Evolutionary conservation across 345 rosid genomes (phyloP).

Genomic region (Litchi chinensis): DNA sequence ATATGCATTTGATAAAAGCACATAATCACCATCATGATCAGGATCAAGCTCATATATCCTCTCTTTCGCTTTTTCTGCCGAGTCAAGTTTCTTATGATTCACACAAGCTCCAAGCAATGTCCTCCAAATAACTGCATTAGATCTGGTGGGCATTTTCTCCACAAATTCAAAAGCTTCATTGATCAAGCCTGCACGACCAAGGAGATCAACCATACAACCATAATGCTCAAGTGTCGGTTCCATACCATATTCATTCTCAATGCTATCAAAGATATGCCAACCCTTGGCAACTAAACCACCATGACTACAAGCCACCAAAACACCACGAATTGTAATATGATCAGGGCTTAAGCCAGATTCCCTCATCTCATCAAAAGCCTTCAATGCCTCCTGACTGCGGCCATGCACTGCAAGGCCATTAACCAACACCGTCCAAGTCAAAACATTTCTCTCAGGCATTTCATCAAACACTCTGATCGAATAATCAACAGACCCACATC

Average conservation of each 20-base stretch:
- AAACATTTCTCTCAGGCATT: slow-evolving; percentile 44
- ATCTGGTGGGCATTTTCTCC: slow-evolving; percentile 39
- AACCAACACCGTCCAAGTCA: slow-evolving; percentile 50
- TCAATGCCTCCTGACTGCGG: slow-evolving; percentile 33
- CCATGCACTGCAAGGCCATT: slow-evolving; percentile 60
- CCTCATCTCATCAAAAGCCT: slow-evolving; percentile 40
- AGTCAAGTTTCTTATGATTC: slow-evolving; percentile 36
- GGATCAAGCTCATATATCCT: slow-evolving; percentile 46
- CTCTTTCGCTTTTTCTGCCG: slow-evolving; percentile 44
- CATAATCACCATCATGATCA: slow-evolving; percentile 57
- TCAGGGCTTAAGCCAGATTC: slow-evolving; percentile 40
- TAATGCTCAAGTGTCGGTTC: slow-evolving; percentile 50
- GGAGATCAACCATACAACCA: slow-evolving; percentile 61
- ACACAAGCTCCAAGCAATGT: slow-evolving; percentile 60
- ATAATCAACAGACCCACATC: slow-evolving; percentile 52
- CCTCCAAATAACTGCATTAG: slow-evolving; percentile 56
- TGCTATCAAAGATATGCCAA: slow-evolving; percentile 44
- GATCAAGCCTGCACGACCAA: slow-evolving; percentile 50
- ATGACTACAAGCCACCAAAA: slow-evolving; percentile 54
- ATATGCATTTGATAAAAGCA: slow-evolving; percentile 58
- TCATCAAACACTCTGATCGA: slow-evolving; percentile 39
- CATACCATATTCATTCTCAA: slow-evolving; percentile 33
- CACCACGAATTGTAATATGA: slow-evolving; percentile 41
- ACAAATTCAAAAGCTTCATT: slow-evolving; percentile 46
- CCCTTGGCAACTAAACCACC: slow-evolving; percentile 53